Conservation (phyloP, 768 basidiomycete species). For the Leccinum variicolor region DNA sequence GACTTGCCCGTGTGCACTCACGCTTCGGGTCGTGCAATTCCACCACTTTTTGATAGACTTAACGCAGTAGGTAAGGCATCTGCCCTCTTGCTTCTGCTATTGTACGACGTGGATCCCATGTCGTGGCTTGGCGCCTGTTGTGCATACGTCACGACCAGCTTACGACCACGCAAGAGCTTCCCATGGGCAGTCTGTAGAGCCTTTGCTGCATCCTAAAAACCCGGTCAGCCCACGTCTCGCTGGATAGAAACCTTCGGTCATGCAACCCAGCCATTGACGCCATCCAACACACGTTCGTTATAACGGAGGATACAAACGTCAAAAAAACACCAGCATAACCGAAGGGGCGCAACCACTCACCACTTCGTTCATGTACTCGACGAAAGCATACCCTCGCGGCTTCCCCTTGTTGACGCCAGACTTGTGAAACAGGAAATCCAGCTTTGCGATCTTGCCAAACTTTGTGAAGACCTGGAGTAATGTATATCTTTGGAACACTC, state of each 20-base stretch:
- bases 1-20: constrained; percentile 23
- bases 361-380: constrained; percentile 77
- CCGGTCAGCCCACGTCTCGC: constrained; percentile 15
- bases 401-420: constrained; percentile 84
- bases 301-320: constrained; percentile 22
- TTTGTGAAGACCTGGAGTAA: constrained; percentile 88
- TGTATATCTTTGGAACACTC: constrained; percentile 57
- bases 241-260: constrained; percentile 20
- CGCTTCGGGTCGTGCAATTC: constrained; percentile 47
- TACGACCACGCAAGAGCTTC: constrained; percentile 81
- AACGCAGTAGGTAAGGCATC: constrained; percentile 81
- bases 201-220: constrained; percentile 77
- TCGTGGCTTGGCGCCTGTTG: constrained; percentile 66
- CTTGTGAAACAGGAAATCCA: constrained; percentile 97
- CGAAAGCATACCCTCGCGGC: constrained; percentile 92
- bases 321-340: constrained; percentile 21
- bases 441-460: constrained; percentile 87
- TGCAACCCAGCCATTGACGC: constrained; percentile 14
- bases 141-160: constrained; percentile 87
- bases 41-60: constrained; percentile 79
- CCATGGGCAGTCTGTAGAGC: constrained; percentile 73
- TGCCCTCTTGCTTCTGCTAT: constrained; percentile 39
- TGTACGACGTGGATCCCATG: constrained; percentile 28
- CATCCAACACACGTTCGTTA: constrained; percentile 20
- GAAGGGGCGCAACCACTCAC: constrained; percentile 50